Conservation (phyloP, 2,329 filamentous ascomycete genomes). For the Penicillium sp. region DNA sequence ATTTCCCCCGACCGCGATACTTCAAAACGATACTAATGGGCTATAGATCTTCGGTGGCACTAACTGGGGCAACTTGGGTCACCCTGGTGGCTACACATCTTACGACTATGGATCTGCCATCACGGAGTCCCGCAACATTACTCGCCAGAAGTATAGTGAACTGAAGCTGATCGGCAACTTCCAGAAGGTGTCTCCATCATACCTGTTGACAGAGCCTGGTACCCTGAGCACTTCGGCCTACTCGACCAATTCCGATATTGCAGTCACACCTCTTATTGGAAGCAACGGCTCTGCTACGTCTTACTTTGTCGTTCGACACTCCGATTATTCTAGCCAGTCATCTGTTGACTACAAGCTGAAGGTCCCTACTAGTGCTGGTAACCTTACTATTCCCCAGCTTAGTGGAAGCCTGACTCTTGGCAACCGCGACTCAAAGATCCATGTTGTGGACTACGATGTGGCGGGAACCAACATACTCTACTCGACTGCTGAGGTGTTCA, state of each 20-base stretch:
- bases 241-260: constrained; percentile 55
- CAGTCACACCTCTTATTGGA: constrained; percentile 63
- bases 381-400: constrained; percentile 43
- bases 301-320: constrained; percentile 66
- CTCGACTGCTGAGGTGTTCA: constrained; percentile 48
- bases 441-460: constrained; percentile 45
- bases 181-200: constrained; percentile 69
- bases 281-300: constrained; percentile 49
- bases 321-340: constrained; percentile 60
- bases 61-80: constrained; percentile 79
- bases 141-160: constrained; percentile 76
- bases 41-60: constrained; percentile 70
- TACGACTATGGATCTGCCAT: constrained; percentile 67
- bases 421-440: constrained; percentile 48
- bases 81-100: constrained; percentile 64
- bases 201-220: constrained; percentile 61
- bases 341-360: constrained; percentile 65
- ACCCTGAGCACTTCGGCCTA: constrained; percentile 43
- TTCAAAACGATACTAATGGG: constrained; percentile 1
- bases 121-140: constrained; percentile 66
- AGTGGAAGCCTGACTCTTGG: constrained; percentile 40
- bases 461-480: constrained; percentile 43
- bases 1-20: background rate
- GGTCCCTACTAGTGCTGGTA: constrained; percentile 48
- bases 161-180: constrained; percentile 77